A percentile compares a stretch with the other conserved stretches of the same genome.
phyloP scores from a whole-genome alignment of 345 rosid genomes.

The Eucalyptus cloeziana region DNA sequence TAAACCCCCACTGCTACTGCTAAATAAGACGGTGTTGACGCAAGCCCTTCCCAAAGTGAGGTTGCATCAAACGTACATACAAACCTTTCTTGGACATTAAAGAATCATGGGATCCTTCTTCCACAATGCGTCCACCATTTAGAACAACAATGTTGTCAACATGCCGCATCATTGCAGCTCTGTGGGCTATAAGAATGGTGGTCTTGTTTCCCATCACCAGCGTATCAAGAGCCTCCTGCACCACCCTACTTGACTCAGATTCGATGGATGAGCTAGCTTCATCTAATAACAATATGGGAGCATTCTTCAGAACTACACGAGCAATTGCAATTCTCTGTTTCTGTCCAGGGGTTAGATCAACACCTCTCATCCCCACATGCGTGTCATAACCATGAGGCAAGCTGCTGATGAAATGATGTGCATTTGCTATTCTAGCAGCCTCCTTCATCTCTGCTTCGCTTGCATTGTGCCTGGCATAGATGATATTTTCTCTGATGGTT shows the following conservation, averaged over 20 bases:
- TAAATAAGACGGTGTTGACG: slow-evolving; percentile 81
- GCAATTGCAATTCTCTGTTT: slow-evolving; percentile 97
- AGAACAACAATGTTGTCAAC: slow-evolving; percentile 96
- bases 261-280: slow-evolving; percentile 97
- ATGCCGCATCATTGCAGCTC: slow-evolving; percentile 96
- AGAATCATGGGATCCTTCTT: slow-evolving; percentile 87
- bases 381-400: slow-evolving; percentile 98
- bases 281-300: slow-evolving; percentile 82
- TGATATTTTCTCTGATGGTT: slow-evolving; percentile 89
- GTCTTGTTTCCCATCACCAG: slow-evolving; percentile 97
- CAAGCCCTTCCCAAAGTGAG: slow-evolving; percentile 92
- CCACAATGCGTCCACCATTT: slow-evolving; percentile 93
- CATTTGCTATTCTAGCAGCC: slow-evolving; percentile 99
- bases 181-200: slow-evolving; percentile 85
- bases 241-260: slow-evolving; percentile 96
- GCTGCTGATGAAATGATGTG: slow-evolving; percentile 98
- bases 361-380: slow-evolving; percentile 97
- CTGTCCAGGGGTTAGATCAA: slow-evolving; percentile 96
- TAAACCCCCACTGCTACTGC: not conserved
- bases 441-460: slow-evolving; percentile 98
- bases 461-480: slow-evolving; percentile 96
- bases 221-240: slow-evolving; percentile 92
- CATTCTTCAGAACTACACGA: slow-evolving; percentile 90
- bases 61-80: slow-evolving; percentile 94
- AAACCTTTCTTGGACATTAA: slow-evolving; percentile 81